Evolutionary conservation across 1,139 yeast species (phyloP).

Genomic region (Geotrichum klebahnii): DNA sequence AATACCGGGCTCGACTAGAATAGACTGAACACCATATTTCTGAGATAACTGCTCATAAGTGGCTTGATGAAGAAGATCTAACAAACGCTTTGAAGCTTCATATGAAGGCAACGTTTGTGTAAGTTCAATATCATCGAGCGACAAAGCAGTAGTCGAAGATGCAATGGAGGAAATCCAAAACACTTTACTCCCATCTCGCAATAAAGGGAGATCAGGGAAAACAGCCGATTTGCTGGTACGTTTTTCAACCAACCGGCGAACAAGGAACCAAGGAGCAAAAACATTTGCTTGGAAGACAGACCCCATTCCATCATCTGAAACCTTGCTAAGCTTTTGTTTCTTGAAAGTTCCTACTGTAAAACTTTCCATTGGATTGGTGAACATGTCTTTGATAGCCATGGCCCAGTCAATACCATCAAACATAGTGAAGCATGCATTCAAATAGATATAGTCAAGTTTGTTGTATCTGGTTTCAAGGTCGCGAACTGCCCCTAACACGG

Average conservation of each 20-base stretch:
- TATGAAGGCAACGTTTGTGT: slow-evolving; percentile 63
- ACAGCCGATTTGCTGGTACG: slow-evolving; percentile 13
- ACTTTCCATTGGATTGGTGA: slow-evolving; percentile 63
- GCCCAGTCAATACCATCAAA: slow-evolving; percentile 84
- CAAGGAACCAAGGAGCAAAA: slow-evolving; percentile 83
- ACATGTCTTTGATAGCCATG: slow-evolving; percentile 64
- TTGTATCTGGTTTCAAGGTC: slow-evolving; percentile 62
- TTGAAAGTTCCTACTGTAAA: slow-evolving; percentile 75
- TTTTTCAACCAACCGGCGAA: slow-evolving; percentile 20
- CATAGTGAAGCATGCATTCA: slow-evolving; percentile 88
- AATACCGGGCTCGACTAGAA: slow-evolving; percentile 90
- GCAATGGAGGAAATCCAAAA: slow-evolving; percentile 84
- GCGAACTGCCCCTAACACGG: slow-evolving; percentile 67
- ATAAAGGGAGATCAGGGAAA: slow-evolving; percentile 54
- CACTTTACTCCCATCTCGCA: slow-evolving; percentile 54
- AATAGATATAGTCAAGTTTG: slow-evolving; percentile 69
- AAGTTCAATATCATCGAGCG: slow-evolving; percentile 71
- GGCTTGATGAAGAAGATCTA: slow-evolving; percentile 77
- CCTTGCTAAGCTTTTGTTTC: slow-evolving; percentile 70
- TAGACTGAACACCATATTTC: slow-evolving; percentile 57
- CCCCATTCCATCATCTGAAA: slow-evolving; percentile 71
- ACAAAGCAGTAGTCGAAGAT: slow-evolving; percentile 57
- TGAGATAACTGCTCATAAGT: slow-evolving; percentile 51
- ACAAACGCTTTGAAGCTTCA: slow-evolving; percentile 86
- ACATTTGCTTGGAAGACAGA: slow-evolving; percentile 91